Conservation (phyloP, 2,329 filamentous ascomycete genomes). For the Didymella pinodella region DNA sequence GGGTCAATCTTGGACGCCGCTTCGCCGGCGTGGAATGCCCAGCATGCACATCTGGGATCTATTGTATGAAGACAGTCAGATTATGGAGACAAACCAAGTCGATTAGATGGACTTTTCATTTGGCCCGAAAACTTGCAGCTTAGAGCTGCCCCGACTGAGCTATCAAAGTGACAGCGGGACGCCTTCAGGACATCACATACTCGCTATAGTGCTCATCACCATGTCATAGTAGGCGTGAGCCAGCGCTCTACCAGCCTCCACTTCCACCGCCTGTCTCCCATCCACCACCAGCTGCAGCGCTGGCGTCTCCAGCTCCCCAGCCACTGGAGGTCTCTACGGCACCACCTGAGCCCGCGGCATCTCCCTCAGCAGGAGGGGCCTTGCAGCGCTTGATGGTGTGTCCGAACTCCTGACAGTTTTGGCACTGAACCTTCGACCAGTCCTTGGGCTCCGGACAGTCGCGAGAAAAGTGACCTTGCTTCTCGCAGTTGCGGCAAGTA, state of each 20-base stretch:
- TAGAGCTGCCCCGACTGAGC: neutral
- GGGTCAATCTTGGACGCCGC: constrained; percentile 24
- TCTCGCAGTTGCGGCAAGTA: constrained; percentile 68
- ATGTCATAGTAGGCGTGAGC: neutral
- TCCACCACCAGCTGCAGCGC: constrained; percentile 23
- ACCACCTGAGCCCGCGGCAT: constrained; percentile 25
- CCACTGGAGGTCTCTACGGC: constrained; percentile 24
- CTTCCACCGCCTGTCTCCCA: constrained; percentile 25
- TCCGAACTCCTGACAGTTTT: constrained; percentile 55
- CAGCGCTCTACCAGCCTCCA: constrained; percentile 10
- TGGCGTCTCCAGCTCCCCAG: constrained; percentile 20
- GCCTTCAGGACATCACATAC: neutral
- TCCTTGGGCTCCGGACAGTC: constrained; percentile 67
- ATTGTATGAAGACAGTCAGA: neutral
- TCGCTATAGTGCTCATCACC: neutral
- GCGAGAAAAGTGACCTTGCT: constrained; percentile 66
- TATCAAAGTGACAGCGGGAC: neutral
- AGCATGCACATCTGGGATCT: neutral
- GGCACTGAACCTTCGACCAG: constrained; percentile 57
- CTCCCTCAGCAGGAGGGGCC: constrained; percentile 33
- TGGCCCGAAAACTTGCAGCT: neutral
- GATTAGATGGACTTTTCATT: neutral
- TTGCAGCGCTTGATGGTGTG: constrained; percentile 50
- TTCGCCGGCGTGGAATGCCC: constrained; percentile 2
- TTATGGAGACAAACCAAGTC: neutral